Conservation (phyloP, 225 moss, liverwort and hornwort genomes). For the Takakia lepidozioides region DNA sequence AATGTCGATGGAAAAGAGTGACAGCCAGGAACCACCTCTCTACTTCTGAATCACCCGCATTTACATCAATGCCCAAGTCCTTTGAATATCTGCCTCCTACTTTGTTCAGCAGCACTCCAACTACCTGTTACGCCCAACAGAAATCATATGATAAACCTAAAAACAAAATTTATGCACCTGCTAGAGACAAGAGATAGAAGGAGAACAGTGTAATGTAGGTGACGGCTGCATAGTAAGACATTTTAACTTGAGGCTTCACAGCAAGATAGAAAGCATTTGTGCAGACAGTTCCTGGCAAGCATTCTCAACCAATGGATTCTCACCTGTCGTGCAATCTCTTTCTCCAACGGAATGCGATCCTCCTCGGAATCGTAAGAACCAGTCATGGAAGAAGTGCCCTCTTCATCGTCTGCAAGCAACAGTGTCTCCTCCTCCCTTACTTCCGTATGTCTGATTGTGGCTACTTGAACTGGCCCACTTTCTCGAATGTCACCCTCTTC, state of each 20-base stretch:
- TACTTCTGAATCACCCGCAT: constrained; percentile 33
- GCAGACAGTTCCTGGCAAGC: too few relatives aligned
- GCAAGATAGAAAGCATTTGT: too few relatives aligned
- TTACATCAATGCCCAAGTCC: constrained; percentile 30
- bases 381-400: constrained; percentile 29
- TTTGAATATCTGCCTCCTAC: constrained; percentile 32
- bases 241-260: too few relatives aligned
- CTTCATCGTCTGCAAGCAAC: constrained; percentile 18
- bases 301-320: too few relatives aligned
- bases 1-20: constrained; percentile 32
- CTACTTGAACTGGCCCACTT: constrained; percentile 10
- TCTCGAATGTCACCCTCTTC: constrained; percentile 5
- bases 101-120: constrained; percentile 25
- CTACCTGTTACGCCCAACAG: constrained; percentile 12
- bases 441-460: constrained; percentile 10
- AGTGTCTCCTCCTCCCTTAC: constrained; percentile 3
- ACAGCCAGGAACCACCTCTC: constrained; percentile 42
- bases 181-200: too few relatives aligned
- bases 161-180: too few relatives aligned
- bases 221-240: too few relatives aligned
- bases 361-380: constrained; percentile 16
- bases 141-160: too few relatives aligned
- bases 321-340: constrained; percentile 17
- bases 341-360: constrained; percentile 15
- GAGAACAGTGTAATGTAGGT: too few relatives aligned